phyloP scores from a whole-genome alignment of 768 basidiomycete species.

The Agrocybe pediades region DNA sequence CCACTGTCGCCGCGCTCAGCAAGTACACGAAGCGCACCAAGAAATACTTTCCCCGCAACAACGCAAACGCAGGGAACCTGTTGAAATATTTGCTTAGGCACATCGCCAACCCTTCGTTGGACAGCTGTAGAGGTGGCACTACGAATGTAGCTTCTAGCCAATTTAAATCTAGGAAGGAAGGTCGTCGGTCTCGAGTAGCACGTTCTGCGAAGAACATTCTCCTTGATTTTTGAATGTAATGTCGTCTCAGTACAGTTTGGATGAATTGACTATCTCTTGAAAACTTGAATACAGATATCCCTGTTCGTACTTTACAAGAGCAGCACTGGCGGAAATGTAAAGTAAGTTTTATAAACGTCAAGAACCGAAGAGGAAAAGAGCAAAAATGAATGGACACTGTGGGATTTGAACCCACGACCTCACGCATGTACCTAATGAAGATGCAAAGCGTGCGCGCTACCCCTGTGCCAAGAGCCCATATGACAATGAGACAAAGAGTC shows the following conservation, averaged over 20 bases:
- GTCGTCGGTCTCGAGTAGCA: not conserved
- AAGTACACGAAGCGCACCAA: not conserved
- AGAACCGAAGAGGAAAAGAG: not conserved
- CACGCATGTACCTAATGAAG: conserved; percentile 36
- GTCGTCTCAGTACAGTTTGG: no score
- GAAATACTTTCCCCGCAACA: not conserved
- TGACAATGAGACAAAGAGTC: no score
- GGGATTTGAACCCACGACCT: conserved; percentile 63
- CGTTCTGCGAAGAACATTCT: not conserved
- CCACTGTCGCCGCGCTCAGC: not conserved
- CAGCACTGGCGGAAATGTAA: not conserved
- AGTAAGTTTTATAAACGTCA: no score
- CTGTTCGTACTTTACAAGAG: not conserved
- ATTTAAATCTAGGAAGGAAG: not conserved
- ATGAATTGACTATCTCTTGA: not conserved
- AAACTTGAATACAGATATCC: not conserved
- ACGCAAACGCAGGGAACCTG: not conserved
- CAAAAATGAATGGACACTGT: conserved; percentile 40
- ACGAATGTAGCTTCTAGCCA: not conserved
- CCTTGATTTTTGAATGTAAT: not conserved
- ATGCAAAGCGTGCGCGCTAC: conserved; percentile 43
- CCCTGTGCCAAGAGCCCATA: conserved; percentile 38
- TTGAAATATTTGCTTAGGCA: not conserved
- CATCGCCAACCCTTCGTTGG: not conserved
- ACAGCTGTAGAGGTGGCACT: not conserved